These are phyloP conservation scores for Trifolium pratense DNA, from an alignment of 306 rosid genomes.

Conservation along the genomic window DNA sequence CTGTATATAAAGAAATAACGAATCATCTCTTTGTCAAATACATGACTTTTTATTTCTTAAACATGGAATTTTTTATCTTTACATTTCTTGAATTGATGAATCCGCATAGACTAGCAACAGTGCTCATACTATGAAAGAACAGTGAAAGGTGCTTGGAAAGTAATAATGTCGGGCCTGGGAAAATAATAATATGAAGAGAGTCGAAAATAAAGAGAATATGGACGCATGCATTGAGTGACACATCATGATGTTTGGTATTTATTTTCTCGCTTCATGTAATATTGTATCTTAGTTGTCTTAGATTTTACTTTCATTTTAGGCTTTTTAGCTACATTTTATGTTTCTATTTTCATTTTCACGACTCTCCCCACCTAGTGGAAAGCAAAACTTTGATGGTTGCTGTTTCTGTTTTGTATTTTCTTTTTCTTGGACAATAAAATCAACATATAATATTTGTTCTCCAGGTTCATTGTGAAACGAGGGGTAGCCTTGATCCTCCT, in stretches of 20 bases:
- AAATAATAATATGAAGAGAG: conserved; percentile 5
- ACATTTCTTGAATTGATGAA: conserved; percentile 33
- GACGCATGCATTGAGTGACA: neutral
- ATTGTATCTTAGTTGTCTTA: conserved; percentile 14
- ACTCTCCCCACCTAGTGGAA: neutral
- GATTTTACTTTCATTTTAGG: neutral
- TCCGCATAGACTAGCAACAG: neutral
- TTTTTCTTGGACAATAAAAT: too few relatives aligned
- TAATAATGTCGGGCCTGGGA: conserved; percentile 10
- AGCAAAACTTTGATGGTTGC: neutral
- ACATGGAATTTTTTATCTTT: conserved; percentile 21
- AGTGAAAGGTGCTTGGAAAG: conserved; percentile 8
- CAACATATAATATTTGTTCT: too few relatives aligned
- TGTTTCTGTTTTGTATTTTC: conserved; percentile 16
- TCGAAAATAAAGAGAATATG: conserved; percentile 10
- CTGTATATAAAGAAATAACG: conserved; percentile 8
- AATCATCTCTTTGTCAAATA: conserved; percentile 26
- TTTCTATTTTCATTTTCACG: conserved; percentile 4
- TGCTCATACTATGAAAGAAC: conserved; percentile 9
- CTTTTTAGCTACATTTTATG: neutral
- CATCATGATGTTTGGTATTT: conserved; percentile 17
- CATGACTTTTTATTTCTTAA: conserved; percentile 1
- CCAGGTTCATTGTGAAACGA: conserved; percentile 72
- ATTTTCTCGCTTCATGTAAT: conserved; percentile 23
- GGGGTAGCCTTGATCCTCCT: conserved; percentile 84